These are phyloP conservation scores for Kalanchoe fedtschenkoi DNA, from an alignment of 164 flowering plant genomes.

Conservation along the genomic window DNA sequence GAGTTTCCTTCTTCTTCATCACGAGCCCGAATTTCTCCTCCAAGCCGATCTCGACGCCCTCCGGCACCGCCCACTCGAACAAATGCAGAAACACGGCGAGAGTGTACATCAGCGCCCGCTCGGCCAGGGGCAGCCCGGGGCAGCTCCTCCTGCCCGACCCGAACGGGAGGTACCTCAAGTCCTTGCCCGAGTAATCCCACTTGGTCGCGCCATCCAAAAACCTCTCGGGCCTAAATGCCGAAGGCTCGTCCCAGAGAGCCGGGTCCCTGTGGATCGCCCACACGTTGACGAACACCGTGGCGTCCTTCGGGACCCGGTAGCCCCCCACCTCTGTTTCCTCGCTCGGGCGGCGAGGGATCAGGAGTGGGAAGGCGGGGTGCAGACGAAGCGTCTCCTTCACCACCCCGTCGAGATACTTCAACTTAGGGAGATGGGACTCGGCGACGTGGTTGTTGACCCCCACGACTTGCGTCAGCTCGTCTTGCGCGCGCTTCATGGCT, in stretches of 20 bases:
- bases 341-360: conserved; percentile 16
- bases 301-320: conserved; percentile 21
- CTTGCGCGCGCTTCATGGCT: conserved; percentile 16
- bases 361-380: conserved; percentile 23
- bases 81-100: conserved; percentile 34
- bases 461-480: conserved; percentile 18
- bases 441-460: conserved; percentile 20
- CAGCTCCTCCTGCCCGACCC: conserved; percentile 49
- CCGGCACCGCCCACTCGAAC: conserved; percentile 29
- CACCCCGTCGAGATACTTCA: conserved; percentile 25
- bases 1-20: conserved; percentile 22
- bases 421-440: conserved; percentile 19
- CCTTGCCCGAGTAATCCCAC: conserved; percentile 23
- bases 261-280: conserved; percentile 51
- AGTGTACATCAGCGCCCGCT: conserved; percentile 16
- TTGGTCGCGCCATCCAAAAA: conserved; percentile 14
- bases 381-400: conserved; percentile 31
- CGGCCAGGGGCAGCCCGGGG: conserved; percentile 33
- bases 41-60: conserved; percentile 19
- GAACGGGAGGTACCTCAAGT: conserved; percentile 35
- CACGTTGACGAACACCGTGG: conserved; percentile 21
- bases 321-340: conserved; percentile 18
- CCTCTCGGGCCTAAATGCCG: conserved; percentile 32
- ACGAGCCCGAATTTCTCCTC: conserved; percentile 29
- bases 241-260: conserved; percentile 26